Base-by-base conservation (phyloP, 306 rosid genomes). In the Cicer pinnatifidum region DNA sequence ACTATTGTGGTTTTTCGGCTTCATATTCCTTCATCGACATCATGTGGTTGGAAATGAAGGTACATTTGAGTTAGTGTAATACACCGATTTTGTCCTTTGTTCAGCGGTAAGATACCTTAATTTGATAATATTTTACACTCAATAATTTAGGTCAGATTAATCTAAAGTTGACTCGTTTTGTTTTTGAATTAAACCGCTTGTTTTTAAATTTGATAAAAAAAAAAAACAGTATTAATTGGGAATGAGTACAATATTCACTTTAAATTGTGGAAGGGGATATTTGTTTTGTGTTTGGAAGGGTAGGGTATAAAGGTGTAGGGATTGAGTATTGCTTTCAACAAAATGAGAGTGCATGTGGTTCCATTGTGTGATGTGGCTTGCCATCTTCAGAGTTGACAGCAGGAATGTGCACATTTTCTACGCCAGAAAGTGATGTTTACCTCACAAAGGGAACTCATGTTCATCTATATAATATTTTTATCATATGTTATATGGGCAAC, bases 391-490 rank as follows among this genome's bases (percentile, higher is more conserved):
- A 48, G 54, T 82, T 82, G 78, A 75, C 75, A 82, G 59, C 81
- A 71, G 69, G 19, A 82, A 64, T 75, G 57, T 66, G 83, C 71
- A 45, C 67, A 72, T 54, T 76, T 73, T 51, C 38, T 64, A 72
- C 70, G 52, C 33, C 72, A 77, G 80, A 85, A 80, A 82, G 87
- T 85, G 87, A 83, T 76, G 81, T 82, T 68, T 81, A 82, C 85
- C 86, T 81, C 78, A 73, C 80, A 80, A 59, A 72, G 79, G 53
- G 67, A 77, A 57, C 72, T 83, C 84, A 76, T 75, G 61, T 75
- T 83, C 84, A 76, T 75, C 81, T 82, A 82, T 72, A 76, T 69
- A 82, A 84, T 48, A n/a, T 23, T 57, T 57, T 56, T 57, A 16
- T 85, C 66, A 78, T 83, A 70, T 81, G 72, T 54, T 82, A 54